phyloP scores from a whole-genome alignment of 2,329 filamentous ascomycete genomes.

The Chalara sp. region DNA sequence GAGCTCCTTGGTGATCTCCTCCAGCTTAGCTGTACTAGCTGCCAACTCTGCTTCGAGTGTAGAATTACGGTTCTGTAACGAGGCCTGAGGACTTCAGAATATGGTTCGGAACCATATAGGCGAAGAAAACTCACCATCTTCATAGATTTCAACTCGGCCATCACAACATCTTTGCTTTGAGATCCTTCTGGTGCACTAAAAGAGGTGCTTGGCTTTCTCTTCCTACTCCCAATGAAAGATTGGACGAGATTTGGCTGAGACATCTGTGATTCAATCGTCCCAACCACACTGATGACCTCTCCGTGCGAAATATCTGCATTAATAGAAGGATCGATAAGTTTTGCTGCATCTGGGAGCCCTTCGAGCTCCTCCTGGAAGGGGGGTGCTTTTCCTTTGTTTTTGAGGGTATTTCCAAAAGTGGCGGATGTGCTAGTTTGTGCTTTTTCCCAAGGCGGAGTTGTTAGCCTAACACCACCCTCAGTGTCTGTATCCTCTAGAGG shows the following conservation, averaged over 20 bases:
- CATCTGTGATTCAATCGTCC: background rate
- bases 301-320: too few relatives aligned
- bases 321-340: too few relatives aligned
- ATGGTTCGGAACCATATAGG: background rate
- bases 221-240: background rate
- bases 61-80: conserved; percentile 36
- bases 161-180: conserved; percentile 18
- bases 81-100: conserved; percentile 28
- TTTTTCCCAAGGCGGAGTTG: too few relatives aligned
- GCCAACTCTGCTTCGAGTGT: conserved; percentile 32
- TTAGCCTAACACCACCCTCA: too few relatives aligned
- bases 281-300: too few relatives aligned
- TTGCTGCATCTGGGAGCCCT: too few relatives aligned
- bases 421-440: too few relatives aligned
- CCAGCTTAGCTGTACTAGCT: conserved; percentile 27
- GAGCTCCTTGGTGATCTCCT: conserved; percentile 28
- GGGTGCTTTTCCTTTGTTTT: too few relatives aligned
- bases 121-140: conserved; percentile 19
- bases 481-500: too few relatives aligned
- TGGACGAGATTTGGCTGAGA: background rate
- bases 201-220: background rate
- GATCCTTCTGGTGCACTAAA: background rate
- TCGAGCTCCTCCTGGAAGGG: too few relatives aligned
- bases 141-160: conserved; percentile 23
- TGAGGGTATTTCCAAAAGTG: too few relatives aligned